Base-by-base conservation (phyloP, 371 early-diverging fungal species). In the Lichtheimia corymbifera region DNA sequence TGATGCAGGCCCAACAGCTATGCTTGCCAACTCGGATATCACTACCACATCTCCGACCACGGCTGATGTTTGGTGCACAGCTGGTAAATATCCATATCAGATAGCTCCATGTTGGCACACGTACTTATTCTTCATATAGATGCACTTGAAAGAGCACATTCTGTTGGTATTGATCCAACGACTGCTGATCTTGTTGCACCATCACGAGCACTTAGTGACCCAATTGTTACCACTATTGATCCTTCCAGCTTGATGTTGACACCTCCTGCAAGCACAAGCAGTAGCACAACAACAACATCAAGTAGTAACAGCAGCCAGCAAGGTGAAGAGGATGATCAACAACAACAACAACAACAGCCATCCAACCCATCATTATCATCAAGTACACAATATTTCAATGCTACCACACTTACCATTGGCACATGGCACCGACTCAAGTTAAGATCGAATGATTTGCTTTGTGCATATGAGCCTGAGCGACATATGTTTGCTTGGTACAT, bases 371-470 rank as follows among this genome's bases (percentile, higher is more conserved):
- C 7, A 18, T 14, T 6, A 20, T 0, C 55, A 28, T 56, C 63
- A 63, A 68, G 80, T 52, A 35, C 35, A 35, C 35, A 35, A 35
- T 35, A 35, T 35, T 11, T 35, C 2, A 81, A 70, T 73, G 84
- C 78, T 6, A 85, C 88, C 17, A 87, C 89, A 9, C 67, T 92
- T 12, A 74, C 83, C 5, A 85, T 92, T 57, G 93, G 93, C 25
- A 86, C 86, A 12, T 92, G 93, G 93, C 88, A 90, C 52, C 82
- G 93, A 25, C 78, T 90, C 61, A 77, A 79, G 55, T 76, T 84
- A 52, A 71, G 70, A 15, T 63, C 69, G 50, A 78, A 84, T 2
- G 88, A 89, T 58, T 72, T 92, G 17, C 68, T 86, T 15, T 88
- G 88, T 68, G 81, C 78, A 43, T 87, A 86, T 69, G 67, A 80